These are phyloP conservation scores for Chrysophaeum taylorii DNA, from an alignment of 352 stramenopile genomes.

Conservation along the genomic window DNA sequence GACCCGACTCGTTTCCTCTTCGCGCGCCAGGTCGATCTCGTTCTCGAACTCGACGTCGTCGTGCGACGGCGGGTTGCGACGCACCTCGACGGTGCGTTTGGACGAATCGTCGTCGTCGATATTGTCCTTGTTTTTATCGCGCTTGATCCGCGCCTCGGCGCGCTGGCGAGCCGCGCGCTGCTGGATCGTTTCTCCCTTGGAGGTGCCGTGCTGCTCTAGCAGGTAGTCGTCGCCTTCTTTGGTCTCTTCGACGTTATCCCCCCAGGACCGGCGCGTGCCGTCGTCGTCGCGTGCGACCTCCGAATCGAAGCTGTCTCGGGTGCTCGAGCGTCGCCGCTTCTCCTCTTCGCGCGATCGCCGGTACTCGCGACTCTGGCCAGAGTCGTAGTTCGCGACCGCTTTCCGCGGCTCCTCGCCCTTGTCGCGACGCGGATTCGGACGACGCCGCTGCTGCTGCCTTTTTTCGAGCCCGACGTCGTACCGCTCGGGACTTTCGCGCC, in stretches of 20 bases:
- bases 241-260: neutral
- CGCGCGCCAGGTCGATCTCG: slow-evolving; percentile 8
- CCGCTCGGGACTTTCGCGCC: too few species aligned
- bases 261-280: neutral
- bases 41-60: neutral
- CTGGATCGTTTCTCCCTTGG: neutral
- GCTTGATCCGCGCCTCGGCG: neutral
- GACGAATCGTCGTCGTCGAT: neutral
- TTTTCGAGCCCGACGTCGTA: too few species aligned
- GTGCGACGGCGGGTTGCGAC: neutral
- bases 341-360: too few species aligned
- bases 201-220: neutral
- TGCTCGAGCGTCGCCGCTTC: too few species aligned
- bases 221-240: neutral
- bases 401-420: too few species aligned
- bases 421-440: too few species aligned
- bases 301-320: too few species aligned
- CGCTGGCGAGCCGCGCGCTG: neutral
- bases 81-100: neutral
- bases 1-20: neutral
- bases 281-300: neutral
- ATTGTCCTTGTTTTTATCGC: neutral
- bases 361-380: too few species aligned
- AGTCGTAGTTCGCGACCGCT: too few species aligned
- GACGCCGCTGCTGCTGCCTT: too few species aligned